Evolutionary conservation across 1,284 basidiomycete genomes (phyloP).

Genomic region (Irpex lacteus): DNA sequence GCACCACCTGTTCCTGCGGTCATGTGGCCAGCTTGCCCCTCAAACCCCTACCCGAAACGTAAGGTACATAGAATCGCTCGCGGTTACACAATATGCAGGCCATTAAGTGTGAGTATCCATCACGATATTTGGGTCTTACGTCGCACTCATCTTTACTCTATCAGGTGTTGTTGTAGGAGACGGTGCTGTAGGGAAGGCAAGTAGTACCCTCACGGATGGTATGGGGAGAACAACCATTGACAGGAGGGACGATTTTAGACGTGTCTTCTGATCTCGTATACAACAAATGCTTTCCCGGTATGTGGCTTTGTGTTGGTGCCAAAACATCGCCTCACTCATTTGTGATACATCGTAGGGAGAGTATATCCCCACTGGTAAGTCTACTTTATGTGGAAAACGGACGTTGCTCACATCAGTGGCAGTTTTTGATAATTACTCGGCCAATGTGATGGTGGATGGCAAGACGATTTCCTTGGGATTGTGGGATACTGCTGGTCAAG

Average conservation of each 20-base stretch:
- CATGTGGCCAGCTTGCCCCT: background rate
- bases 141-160: background rate
- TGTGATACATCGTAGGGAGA: slow-evolving; percentile 63
- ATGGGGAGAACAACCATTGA: slow-evolving; percentile 5
- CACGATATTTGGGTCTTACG: background rate
- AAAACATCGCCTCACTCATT: background rate
- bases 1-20: background rate
- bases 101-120: slow-evolving; percentile 35
- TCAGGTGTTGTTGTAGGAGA: slow-evolving; percentile 98
- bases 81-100: slow-evolving; percentile 37
- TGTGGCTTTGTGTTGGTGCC: slow-evolving; percentile 34
- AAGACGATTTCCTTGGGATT: slow-evolving; percentile 97
- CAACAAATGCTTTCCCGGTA: slow-evolving; percentile 93
- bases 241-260: slow-evolving; percentile 52
- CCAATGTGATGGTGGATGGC: slow-evolving; percentile 97
- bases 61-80: slow-evolving; percentile 15
- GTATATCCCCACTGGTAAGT: slow-evolving; percentile 91
- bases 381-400: background rate
- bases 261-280: slow-evolving; percentile 95
- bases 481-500: slow-evolving; percentile 99
- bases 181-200: slow-evolving; percentile 98
- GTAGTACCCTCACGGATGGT: slow-evolving; percentile 23
- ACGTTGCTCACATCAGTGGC: slow-evolving; percentile 9
- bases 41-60: slow-evolving; percentile 9
- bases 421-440: slow-evolving; percentile 96